Evolutionary conservation across 2,329 filamentous ascomycete species (phyloP).

Genomic region (Aspergillus aculeatinus): DNA sequence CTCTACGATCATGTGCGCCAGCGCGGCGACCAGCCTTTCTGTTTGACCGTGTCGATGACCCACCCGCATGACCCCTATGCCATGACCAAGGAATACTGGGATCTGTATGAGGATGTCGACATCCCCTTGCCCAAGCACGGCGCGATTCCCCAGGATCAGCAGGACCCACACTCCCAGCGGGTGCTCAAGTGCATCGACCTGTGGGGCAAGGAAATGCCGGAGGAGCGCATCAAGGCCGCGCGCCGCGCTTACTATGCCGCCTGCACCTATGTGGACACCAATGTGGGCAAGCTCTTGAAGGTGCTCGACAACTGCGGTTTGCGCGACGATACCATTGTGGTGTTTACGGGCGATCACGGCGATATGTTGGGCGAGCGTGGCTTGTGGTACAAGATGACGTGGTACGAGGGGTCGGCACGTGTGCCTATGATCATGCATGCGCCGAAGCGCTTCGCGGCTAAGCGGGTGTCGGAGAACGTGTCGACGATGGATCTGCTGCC

Average conservation of each 20-base stretch:
- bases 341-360: slow-evolving; percentile 91
- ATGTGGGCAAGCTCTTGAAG: slow-evolving; percentile 77
- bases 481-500: slow-evolving; percentile 89
- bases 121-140: slow-evolving; percentile 75
- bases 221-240: slow-evolving; percentile 82
- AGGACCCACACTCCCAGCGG: slow-evolving; percentile 83
- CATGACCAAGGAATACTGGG: slow-evolving; percentile 92
- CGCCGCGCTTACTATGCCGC: slow-evolving; percentile 89
- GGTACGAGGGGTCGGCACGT: slow-evolving; percentile 86
- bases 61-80: slow-evolving; percentile 95
- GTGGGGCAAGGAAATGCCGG: slow-evolving; percentile 77
- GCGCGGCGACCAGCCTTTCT: slow-evolving; percentile 75
- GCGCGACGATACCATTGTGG: slow-evolving; percentile 81
- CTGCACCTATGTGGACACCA: slow-evolving; percentile 91
- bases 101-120: slow-evolving; percentile 83
- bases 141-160: slow-evolving; percentile 73
- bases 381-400: slow-evolving; percentile 96
- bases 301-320: slow-evolving; percentile 77
- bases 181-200: slow-evolving; percentile 83
- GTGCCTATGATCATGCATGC: slow-evolving; percentile 85
- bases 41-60: slow-evolving; percentile 86
- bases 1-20: slow-evolving; percentile 88
- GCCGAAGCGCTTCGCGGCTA: slow-evolving; percentile 71
- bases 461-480: slow-evolving; percentile 77
- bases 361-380: slow-evolving; percentile 94